phyloP scores from a whole-genome alignment of 1,139 yeast species.

The Taphrina populina region DNA sequence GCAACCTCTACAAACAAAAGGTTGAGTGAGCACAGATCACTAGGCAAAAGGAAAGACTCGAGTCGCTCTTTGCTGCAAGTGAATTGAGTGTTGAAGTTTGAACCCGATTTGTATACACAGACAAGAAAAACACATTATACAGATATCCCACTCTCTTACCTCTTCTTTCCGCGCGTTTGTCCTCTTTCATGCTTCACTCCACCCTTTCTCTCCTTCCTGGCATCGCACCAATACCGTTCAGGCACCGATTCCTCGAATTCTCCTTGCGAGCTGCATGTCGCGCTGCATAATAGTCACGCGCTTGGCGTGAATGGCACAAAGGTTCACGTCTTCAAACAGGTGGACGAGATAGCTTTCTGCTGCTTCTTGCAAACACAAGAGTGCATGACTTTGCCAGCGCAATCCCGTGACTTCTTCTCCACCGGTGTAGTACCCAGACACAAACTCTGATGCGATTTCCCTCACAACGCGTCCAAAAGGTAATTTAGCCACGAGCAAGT shows the following conservation, averaged over 20 bases:
- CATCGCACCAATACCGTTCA: no score
- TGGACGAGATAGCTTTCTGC: conserved; percentile 72
- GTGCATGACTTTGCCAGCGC: conserved; percentile 88
- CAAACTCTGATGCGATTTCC: conserved; percentile 77
- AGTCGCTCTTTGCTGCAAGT: no score
- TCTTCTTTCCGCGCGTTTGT: no score
- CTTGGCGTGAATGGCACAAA: conserved; percentile 89
- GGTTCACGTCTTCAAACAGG: conserved; percentile 81
- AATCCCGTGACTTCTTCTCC: conserved; percentile 51
- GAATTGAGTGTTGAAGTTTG: no score
- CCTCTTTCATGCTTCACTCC: no score
- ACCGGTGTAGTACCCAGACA: conserved; percentile 51
- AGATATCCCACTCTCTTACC: no score
- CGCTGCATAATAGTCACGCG: conserved; percentile 92
- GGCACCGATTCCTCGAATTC: conserved; percentile 62
- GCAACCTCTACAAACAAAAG: no score
- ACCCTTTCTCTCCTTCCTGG: no score
- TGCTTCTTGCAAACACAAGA: conserved; percentile 87
- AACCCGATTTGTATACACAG: no score
- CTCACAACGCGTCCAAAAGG: conserved; percentile 86
- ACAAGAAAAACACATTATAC: no score
- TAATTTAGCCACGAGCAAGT: conserved; percentile 70
- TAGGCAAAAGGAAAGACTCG: no score
- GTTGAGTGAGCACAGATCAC: no score
- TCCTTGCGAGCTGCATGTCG: conserved; percentile 85